Conservation (phyloP, 441 rosid genomes). For the Syzygium malaccense region DNA sequence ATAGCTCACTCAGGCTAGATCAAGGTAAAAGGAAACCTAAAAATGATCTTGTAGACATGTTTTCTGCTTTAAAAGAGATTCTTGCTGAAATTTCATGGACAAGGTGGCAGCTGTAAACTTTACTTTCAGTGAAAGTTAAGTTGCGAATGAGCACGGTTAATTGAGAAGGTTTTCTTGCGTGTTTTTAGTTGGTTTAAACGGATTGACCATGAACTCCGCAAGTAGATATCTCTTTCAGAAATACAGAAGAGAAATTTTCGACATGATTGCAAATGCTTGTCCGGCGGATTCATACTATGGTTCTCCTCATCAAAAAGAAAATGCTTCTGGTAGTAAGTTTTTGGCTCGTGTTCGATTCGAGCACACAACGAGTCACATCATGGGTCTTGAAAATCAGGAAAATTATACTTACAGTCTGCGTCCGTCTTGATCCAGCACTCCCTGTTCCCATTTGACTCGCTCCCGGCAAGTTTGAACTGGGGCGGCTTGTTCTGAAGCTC, state of each 20-base stretch:
- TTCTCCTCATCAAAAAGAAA: neutral
- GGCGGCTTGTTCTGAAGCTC: conserved; percentile 31
- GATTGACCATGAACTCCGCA: neutral
- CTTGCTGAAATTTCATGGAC: neutral
- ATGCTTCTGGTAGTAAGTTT: neutral
- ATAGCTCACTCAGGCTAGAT: conserved; percentile 4
- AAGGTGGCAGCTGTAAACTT: neutral
- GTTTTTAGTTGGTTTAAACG: neutral
- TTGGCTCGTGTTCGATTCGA: neutral
- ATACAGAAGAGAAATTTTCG: neutral
- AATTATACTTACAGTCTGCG: conserved; percentile 62
- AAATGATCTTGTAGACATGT: neutral
- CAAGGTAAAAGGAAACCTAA: neutral
- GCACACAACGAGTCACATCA: neutral
- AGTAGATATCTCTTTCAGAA: neutral
- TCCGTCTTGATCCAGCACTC: conserved; percentile 86
- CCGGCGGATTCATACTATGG: neutral
- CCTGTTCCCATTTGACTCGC: conserved; percentile 53
- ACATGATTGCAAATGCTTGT: neutral
- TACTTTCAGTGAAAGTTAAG: neutral
- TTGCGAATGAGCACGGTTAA: neutral
- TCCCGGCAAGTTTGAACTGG: conserved; percentile 26
- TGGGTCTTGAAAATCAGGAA: neutral
- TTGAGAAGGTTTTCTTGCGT: neutral
- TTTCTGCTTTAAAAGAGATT: neutral